Evolutionary conservation across 768 basidiomycete genomes (phyloP), one percentile per base, ranked within the genome.

Genomic region (Pleurotus djamor): DNA sequence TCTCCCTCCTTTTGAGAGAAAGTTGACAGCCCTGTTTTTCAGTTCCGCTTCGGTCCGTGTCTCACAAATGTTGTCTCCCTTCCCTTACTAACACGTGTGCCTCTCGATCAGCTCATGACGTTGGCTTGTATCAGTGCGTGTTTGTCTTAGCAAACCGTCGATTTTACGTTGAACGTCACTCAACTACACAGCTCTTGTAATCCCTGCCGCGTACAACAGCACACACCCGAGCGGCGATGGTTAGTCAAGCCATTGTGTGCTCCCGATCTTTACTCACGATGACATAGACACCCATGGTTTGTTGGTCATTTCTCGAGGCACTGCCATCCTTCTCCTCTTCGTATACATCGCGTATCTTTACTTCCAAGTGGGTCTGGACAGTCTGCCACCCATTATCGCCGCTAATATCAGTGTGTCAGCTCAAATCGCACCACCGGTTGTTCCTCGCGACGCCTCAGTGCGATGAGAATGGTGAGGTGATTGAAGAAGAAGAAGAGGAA

Each of bases 171-270:
- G 8, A 32, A 21, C 32, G 4, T n/a, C 9, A 1, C n/a, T 9
- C n/a, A 41, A 41, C n/a, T 10, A 6, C 44, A 49, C 60, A 79
- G 89, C 93, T 43, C 83, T 97, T 41, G 87, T 96, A 65, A 91
- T 96, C 59, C 94, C 94, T 35, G 94, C 95, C 41, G 94, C 94
- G 3, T 96, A 92, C 65, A 79, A 84, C 63, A 82, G 77, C 65
- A 78, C 85, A 13, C 68, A 70, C 43, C 33, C 41, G n/a, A 50
- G 60, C n/a, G 57, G 48, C 52, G 57, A 57, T 44, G 49, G 16
- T 17, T 7, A 7, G 16, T 17, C 45, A 47, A 2, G 7, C 7
- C 45, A 1, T 10, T 47, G 10, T 43, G 41, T 9, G 41, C 21
- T 28, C 21, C 1, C 21, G 21, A 9, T 10, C 38, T 2, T 41